Conservation (phyloP, 305 asterid species). For the Plantago lanceolata region DNA sequence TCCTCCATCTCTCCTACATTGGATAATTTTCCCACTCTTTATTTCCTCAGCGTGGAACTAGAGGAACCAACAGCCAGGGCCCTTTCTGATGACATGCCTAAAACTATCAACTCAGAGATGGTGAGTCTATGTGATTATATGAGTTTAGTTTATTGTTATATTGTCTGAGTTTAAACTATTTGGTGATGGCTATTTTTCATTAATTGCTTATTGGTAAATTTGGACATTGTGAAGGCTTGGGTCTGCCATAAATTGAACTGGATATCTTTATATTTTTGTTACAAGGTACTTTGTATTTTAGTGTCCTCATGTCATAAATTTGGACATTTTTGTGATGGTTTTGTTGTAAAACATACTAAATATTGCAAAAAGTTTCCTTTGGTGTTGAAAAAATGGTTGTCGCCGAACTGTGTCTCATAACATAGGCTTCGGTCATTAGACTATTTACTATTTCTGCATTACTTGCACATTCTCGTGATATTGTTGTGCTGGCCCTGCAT, state of each 20-base stretch:
- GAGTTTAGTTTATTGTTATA: conserved; percentile 13
- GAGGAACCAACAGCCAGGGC: conserved; percentile 42
- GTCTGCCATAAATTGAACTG: conserved; percentile 7
- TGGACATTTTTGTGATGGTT: too few species aligned
- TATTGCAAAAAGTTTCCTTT: too few species aligned
- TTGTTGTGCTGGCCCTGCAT: too few species aligned
- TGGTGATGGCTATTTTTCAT: conserved; percentile 12
- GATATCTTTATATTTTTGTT: conserved; percentile 12
- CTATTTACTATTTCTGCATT: too few species aligned
- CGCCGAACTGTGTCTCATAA: too few species aligned
- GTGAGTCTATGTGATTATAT: conserved; percentile 25
- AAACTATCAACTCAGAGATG: conserved; percentile 28
- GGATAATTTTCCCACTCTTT: conserved; percentile 37
- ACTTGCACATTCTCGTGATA: too few species aligned
- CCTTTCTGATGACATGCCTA: conserved; percentile 45
- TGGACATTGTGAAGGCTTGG: conserved; percentile 5
- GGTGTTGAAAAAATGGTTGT: too few species aligned
- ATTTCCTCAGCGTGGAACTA: conserved; percentile 61
- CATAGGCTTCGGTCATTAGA: too few species aligned
- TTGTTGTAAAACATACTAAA: conserved; percentile 4
- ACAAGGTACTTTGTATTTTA: too few species aligned
- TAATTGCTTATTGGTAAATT: conserved; percentile 4
- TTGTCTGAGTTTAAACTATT: conserved; percentile 16
- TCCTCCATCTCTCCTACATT: conserved; percentile 36
- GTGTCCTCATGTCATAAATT: too few species aligned